Evolutionary conservation across 208 protist genomes (phyloP), one percentile per base, ranked within the genome.

Genomic region (Phytomonas francai): DNA sequence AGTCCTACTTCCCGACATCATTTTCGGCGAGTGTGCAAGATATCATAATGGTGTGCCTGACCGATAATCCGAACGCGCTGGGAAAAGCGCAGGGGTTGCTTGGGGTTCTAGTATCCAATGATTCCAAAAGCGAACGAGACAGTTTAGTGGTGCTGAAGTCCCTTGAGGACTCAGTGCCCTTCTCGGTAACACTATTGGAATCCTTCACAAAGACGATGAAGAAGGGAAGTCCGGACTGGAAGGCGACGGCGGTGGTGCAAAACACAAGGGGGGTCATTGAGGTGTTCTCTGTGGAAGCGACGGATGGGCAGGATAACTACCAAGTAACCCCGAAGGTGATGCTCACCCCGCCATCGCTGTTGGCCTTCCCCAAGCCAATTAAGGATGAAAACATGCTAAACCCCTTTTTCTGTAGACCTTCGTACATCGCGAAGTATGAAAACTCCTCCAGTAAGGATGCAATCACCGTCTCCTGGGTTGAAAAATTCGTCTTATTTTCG

Each of bases 211-310:
- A 2, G 25, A 16, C 0, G 31, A 7, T 25, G 30, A 29, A 22
- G 19, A 32, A 32, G 25, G 25, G 25, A 36, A 36, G 30, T 32
- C 3, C 27, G 27, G 30, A 36, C 4, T 36, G 30, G 58, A 30
- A 16, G 25, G 58, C 58, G 31, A 22, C 27, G 58, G 58, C 22
- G 58, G 58, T 62, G 58, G 58, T 36, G 58, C 58, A 54, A 54
- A 54, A 22, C 22, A 54, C 45, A 22, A 54, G 22, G 22, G 45
- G 45, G 16, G 3, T 54, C 1, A 25, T 54, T 6, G 2, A 54
- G 45, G 19, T 54, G 45, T 54, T 54, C 19, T 54, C 45, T 4
- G 45, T 54, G 22, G 45, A 54, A 54, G 22, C 25, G 45, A 22
- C 45, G 45, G 45, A 54, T 25, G 6, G 16, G 16, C 4, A 6